Percentiles rank a stretch among this genome's conserved stretches.
Conservation (phyloP, 805 yeast genomes). For the Alloascoidea hylecoeti region DNA sequence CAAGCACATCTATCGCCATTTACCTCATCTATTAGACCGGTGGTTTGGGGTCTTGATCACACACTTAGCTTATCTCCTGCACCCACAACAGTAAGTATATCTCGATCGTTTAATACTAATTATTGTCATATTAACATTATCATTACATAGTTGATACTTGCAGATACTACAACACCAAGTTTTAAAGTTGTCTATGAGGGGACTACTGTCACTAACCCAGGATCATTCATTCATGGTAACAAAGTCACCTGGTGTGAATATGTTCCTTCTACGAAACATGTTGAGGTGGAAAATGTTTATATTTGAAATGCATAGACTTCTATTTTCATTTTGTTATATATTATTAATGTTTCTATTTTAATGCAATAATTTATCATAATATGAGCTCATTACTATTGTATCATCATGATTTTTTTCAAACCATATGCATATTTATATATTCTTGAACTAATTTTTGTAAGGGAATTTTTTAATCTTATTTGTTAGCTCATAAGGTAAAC, state of each 20-base stretch:
- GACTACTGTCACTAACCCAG: conserved; percentile 66
- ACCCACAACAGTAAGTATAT: conserved; percentile 35
- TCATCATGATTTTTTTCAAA: too few relatives aligned
- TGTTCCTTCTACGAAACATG: conserved; percentile 4
- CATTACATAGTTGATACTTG: conserved; percentile 26
- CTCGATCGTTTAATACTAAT: conserved; percentile 5
- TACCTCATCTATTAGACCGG: conserved; percentile 39
- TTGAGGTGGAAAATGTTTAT: conserved; percentile 8
- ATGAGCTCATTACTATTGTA: too few relatives aligned
- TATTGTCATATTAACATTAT: neutral
- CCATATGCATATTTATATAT: neutral
- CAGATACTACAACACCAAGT: conserved; percentile 57
- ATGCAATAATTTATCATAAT: neutral
- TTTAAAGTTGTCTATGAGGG: conserved; percentile 74
- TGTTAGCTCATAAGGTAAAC: conserved; percentile 51
- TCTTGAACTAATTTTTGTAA: conserved; percentile 2
- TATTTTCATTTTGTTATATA: neutral
- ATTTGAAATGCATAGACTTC: conserved; percentile 4
- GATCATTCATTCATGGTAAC: conserved; percentile 29
- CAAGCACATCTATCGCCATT: conserved; percentile 88
- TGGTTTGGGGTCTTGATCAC: conserved; percentile 58
- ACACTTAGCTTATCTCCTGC: conserved; percentile 61
- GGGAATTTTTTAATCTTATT: conserved; percentile 8
- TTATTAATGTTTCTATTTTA: neutral
- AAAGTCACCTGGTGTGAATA: conserved; percentile 20